Evolutionary conservation across 306 rosid species (phyloP).

Genomic region (Amphicarpaea edgeworthii): DNA sequence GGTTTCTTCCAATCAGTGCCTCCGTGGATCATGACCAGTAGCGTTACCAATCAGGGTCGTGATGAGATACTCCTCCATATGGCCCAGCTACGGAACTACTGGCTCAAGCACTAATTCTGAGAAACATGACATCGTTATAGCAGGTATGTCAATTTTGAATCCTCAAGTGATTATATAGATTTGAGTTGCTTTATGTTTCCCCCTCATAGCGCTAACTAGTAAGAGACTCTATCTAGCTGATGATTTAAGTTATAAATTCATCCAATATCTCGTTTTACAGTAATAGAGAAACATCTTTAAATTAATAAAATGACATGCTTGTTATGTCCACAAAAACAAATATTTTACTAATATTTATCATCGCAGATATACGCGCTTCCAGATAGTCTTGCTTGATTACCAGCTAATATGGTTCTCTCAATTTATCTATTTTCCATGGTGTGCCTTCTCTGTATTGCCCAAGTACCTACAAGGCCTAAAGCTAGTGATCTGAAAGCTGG

Average conservation of each 20-base stretch:
- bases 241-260: constrained; percentile 17
- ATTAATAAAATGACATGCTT: constrained; percentile 26
- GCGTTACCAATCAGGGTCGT: constrained; percentile 89
- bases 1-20: constrained; percentile 80
- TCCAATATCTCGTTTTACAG: constrained; percentile 31
- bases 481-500: constrained; percentile 4
- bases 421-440: background rate
- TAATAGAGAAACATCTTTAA: constrained; percentile 21
- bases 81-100: constrained; percentile 95
- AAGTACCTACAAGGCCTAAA: background rate
- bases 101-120: constrained; percentile 84
- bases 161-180: constrained; percentile 27
- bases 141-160: constrained; percentile 29
- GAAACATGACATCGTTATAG: constrained; percentile 11
- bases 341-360: constrained; percentile 5
- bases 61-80: constrained; percentile 94
- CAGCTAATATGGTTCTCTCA: background rate
- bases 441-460: constrained; percentile 11
- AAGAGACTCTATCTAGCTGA: constrained; percentile 2
- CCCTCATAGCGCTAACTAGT: background rate
- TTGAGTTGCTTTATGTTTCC: constrained; percentile 4
- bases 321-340: background rate
- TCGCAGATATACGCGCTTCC: constrained; percentile 26
- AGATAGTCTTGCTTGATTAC: constrained; percentile 18
- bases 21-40: constrained; percentile 99